Evolutionary conservation across 441 rosid genomes (phyloP).

Genomic region (Adansonia gregorii): DNA sequence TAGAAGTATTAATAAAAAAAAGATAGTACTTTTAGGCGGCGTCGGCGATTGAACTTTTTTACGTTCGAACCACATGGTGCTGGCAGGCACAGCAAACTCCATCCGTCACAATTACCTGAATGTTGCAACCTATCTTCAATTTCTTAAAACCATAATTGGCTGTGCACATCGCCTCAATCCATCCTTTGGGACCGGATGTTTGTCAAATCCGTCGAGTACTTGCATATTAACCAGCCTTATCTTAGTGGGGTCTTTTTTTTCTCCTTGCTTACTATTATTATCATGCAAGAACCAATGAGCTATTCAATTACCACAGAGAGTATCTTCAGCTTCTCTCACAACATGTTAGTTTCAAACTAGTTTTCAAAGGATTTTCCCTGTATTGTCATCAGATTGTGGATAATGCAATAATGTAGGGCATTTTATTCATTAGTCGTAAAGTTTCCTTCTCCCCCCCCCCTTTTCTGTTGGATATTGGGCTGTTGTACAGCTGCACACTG

Average conservation of each 20-base stretch:
- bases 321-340: neutral
- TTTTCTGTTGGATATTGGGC: constrained; percentile 5
- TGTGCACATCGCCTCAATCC: constrained; percentile 29
- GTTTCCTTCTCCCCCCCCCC: neutral
- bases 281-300: neutral
- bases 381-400: neutral
- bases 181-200: constrained; percentile 3
- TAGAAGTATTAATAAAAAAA: neutral
- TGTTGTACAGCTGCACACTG: neutral
- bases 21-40: no score
- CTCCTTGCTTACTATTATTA: neutral
- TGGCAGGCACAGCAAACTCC: constrained; percentile 15
- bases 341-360: neutral
- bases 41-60: constrained; percentile 23
- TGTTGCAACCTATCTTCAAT: constrained; percentile 14
- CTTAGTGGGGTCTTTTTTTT: constrained; percentile 18
- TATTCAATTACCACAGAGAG: constrained; percentile 11
- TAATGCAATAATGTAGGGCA: neutral
- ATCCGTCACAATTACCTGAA: neutral
- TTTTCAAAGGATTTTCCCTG: neutral
- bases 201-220: neutral
- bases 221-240: constrained; percentile 22
- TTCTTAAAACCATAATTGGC: constrained; percentile 18
- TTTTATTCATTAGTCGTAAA: constrained; percentile 12
- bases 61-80: constrained; percentile 31